Evolutionary conservation across 306 rosid species (phyloP), one percentile per base, ranked within the genome.

Genomic region (Sophora flavescens): DNA sequence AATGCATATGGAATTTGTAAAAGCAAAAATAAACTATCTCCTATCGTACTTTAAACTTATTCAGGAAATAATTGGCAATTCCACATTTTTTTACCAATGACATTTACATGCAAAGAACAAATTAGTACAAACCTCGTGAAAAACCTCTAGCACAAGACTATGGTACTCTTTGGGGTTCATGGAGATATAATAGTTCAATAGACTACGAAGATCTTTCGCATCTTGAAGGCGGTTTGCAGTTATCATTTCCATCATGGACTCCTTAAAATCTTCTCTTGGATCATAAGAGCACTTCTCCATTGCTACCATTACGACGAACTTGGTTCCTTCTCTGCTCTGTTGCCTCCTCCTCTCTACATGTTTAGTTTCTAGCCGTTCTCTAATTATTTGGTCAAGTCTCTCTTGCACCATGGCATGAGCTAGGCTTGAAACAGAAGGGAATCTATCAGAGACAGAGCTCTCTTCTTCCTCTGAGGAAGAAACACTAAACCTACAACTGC

Each of bases 391-490:
- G 50, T 90, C 96, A 16, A 95, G 89, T 71, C 92, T 87, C 80
- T 92, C 99, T 79, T 92, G 99, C 63, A 92, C 97, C 99, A 95
- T 95, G 65, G 99, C 99, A 41, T 95, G 97, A 3, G 97, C 90
- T 6, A 92, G 83, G 77, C 90, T 90, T 22, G 99, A 95, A 14
- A 92, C 88, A 2, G 97, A 90, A 0, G 91, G 86, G 71, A 84
- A 89, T 81, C 89, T 81, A 4, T 89, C 87, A 4, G 96, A 91
- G 33, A 54, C 73, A 8, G 91, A 80, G 84, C 88, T 88, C 82
- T 87, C 97, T 38, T 87, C 80, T 85, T 95, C 97, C 64, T 90
- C 98, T 5, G 96, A 90, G 36, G 99, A 95, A 15, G 97, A 92
- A 50, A 90, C 91, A 32, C 99, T 92, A 18, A 85, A 76, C 82